Evolutionary conservation across 371 early-diverging fungal species (phyloP).

Genomic region (Phascolomyces articulosus): DNA sequence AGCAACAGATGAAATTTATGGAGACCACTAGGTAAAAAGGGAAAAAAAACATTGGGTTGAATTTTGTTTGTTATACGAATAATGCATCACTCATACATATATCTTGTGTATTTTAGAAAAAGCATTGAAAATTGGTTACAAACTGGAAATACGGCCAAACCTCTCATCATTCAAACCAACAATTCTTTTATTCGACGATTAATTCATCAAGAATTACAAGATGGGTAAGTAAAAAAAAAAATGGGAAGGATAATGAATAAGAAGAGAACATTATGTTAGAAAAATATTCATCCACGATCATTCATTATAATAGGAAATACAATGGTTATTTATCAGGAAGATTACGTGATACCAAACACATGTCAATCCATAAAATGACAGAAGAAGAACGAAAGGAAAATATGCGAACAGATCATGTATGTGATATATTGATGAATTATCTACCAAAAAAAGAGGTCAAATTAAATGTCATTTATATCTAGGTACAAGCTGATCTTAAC

Average conservation of each 20-base stretch:
- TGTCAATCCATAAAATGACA: slow-evolving; percentile 37
- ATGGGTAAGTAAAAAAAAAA: slow-evolving; percentile 33
- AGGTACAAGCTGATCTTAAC: slow-evolving; percentile 50
- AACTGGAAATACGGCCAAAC: slow-evolving; percentile 22
- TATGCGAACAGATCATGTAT: background rate
- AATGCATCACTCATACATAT: too few relatives aligned
- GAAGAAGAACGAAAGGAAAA: slow-evolving; percentile 25
- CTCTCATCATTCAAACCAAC: slow-evolving; percentile 41
- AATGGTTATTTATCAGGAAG: slow-evolving; percentile 40
- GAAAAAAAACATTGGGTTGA: background rate
- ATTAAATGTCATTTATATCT: background rate
- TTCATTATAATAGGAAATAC: slow-evolving; percentile 21
- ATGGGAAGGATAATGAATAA: background rate
- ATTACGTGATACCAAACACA: slow-evolving; percentile 33
- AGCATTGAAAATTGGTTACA: slow-evolving; percentile 43
- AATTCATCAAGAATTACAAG: slow-evolving; percentile 65
- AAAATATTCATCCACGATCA: background rate
- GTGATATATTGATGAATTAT: background rate
- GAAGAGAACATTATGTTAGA: background rate
- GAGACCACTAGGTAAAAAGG: background rate
- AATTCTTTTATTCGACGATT: slow-evolving; percentile 55
- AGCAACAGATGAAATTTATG: slow-evolving; percentile 7
- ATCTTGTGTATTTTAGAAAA: background rate
- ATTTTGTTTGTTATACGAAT: too few relatives aligned
- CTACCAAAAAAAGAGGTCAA: background rate